Base-by-base conservation (phyloP, 169 alveolate genomes). In the Ichthyophthirius multifiliis region DNA sequence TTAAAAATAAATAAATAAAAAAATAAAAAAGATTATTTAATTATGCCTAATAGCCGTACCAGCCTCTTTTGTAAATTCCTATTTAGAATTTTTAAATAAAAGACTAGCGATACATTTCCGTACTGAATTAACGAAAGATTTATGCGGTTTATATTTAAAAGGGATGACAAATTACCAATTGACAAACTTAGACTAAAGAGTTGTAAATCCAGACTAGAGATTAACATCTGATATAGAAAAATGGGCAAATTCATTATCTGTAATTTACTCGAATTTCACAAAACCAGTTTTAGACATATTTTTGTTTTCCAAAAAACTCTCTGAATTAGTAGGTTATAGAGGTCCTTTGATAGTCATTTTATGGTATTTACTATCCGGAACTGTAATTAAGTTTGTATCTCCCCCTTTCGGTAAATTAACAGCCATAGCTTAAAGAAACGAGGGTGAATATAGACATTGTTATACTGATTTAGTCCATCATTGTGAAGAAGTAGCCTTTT, bases 401-500 rank as follows among this genome's bases (percentile, higher is more conserved):
- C 97, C 97, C 6, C 89, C 97, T 10, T 91, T 92, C 62, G 97
- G 96, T 16, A 82, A 83, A 75, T 78, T 87, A 23, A 92, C 94
- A 7, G 95, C 96, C 5, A 45, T 75, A 13, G 93, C 88, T 45
- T 88, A 94, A 55, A 75, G 85, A 46, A 67, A 87, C 15, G 97
- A 94, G 79, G 97, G 96, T 18, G 92, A 89, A 62, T 94, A 90
- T 74, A 74, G 97, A 82, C 74, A 89, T 30, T 83, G 89, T 20
- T 96, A 94, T 48, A 48, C 90, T 44, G 93, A 92, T 44, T 63
- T 94, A 12, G 79, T 91, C 7, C 83, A 87, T 34, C 96, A 94
- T 74, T 78, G 95, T 23, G 97, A 94, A 73, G 96, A 94, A 83
- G 91, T 94, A 23, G 97, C 97, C 16, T 94, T 94, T 78, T 91